Base-by-base conservation (phyloP, 495 filamentous ascomycete genomes). In the Aspergillus homomorphus region DNA sequence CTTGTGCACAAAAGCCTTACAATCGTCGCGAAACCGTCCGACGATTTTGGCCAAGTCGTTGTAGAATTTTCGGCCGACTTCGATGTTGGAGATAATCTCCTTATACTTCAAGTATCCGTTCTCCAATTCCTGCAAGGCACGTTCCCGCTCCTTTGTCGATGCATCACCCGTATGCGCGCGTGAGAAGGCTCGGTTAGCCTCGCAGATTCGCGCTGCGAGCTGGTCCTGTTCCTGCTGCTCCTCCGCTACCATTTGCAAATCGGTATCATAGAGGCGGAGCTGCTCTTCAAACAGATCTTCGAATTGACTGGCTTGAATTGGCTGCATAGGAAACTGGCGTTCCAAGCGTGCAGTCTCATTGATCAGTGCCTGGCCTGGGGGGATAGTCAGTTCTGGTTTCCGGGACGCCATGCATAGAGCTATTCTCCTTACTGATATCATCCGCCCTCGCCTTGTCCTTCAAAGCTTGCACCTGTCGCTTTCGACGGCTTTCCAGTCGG, bases 31-130 rank as follows among this genome's bases (percentile, higher is more conserved):
- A 61, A 91, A 91, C 22, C 87, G 79, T 10, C 79, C 84, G 1
- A 96, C 85, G 45, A 96, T 92, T 70, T 87, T 89, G 43, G 85
- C 89, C 2, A 98, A 81, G 65, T 97, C 92, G 66, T 98, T 98
- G 75, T 98, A 98, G 69, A 98, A 98, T 64, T 96, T 96, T 44
- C 93, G 75, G 1, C 90, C 94, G 0, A 87, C 89, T 54, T 97
- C 91, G 0, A 96, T 74, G 65, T 98, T 95, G 44, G 82, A 88
- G 44, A 95, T 84, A 53, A 97, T 88, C 70, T 98, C 92, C 71
- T 94, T 95, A 73, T 97, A 97, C 73, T 91, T 94, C 71, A 90
- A 81, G 68, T 95, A 96, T 9, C 90, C 94, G 54, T 91, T 94
- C 68, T 98, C 93, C 20, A 98, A 79, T 44, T 84, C 84, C 69